phyloP scores from a whole-genome alignment of 192 early-diverging fungal genomes.

The Rhizophagus prolifer region DNA sequence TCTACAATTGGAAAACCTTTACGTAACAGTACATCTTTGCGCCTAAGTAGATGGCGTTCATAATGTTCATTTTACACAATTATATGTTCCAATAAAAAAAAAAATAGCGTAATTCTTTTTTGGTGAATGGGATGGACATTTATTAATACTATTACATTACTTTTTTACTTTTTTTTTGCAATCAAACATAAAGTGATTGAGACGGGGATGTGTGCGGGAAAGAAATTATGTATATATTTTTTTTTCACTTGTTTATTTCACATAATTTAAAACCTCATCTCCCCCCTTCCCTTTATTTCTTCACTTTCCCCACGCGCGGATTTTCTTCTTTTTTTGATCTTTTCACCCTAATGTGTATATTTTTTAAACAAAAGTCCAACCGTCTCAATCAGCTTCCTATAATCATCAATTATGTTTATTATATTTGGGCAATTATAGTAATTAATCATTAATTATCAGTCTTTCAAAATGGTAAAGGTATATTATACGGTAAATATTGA shows the following conservation, averaged over 20 bases:
- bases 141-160: not conserved
- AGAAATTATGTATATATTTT: slow-evolving; percentile 11
- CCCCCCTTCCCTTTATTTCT: slow-evolving; percentile 6
- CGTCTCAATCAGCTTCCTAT: not conserved
- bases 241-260: slow-evolving; percentile 1
- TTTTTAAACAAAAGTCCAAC: not conserved
- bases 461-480: not conserved
- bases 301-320: not conserved
- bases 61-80: not conserved
- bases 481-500: not conserved
- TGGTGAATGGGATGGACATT: slow-evolving; percentile 23
- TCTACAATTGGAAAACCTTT: slow-evolving; percentile 15
- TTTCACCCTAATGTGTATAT: not conserved
- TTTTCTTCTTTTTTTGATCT: slow-evolving; percentile 8
- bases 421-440: not conserved
- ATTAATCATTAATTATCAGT: not conserved
- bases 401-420: not conserved
- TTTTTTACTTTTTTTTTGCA: slow-evolving; percentile 16
- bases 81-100: not conserved
- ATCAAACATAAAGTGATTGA: not conserved
- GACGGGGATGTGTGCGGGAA: not conserved
- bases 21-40: not conserved
- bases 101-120: not conserved
- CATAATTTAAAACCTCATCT: not conserved
- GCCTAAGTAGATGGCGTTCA: slow-evolving; percentile 7